phyloP scores from a whole-genome alignment of 2,329 filamentous ascomycete species.

The Aspergillus candidus region DNA sequence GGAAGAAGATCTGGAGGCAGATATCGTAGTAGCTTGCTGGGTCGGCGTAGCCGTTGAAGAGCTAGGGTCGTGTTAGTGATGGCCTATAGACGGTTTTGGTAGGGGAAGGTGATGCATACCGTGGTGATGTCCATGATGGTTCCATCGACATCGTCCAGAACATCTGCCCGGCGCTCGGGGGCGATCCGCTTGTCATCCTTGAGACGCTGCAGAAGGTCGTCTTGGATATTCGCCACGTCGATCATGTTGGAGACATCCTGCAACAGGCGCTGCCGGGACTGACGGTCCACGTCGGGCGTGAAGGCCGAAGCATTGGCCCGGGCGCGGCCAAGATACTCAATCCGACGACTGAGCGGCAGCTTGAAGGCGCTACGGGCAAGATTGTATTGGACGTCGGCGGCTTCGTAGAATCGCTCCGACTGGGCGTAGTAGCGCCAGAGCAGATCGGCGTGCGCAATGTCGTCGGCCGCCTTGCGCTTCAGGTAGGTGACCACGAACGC shows the following conservation, averaged over 20 bases:
- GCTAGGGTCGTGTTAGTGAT: conserved; percentile 43
- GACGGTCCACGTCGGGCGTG: conserved; percentile 67
- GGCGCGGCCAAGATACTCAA: conserved; percentile 82
- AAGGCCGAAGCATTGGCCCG: conserved; percentile 87
- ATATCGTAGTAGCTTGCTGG: conserved; percentile 90
- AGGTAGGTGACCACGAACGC: conserved; percentile 83
- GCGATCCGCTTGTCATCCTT: conserved; percentile 65
- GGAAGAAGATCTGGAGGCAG: conserved; percentile 85
- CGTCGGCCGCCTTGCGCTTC: conserved; percentile 64
- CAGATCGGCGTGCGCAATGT: conserved; percentile 76
- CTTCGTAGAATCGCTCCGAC: conserved; percentile 74
- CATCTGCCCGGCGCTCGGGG: conserved; percentile 55
- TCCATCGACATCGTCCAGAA: conserved; percentile 67
- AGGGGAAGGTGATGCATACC: conserved; percentile 48
- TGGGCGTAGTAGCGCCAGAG: conserved; percentile 90
- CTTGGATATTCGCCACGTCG: conserved; percentile 90
- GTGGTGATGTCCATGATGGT: conserved; percentile 68
- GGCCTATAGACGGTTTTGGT: not conserved
- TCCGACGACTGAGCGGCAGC: conserved; percentile 74
- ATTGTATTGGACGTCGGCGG: conserved; percentile 76
- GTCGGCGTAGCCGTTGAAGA: conserved; percentile 91
- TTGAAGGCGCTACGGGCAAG: conserved; percentile 77
- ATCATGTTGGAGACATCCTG: conserved; percentile 80
- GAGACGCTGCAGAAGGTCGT: conserved; percentile 77
- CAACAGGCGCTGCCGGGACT: conserved; percentile 76